Evolutionary conservation across 2,329 filamentous ascomycete genomes (phyloP).

Genomic region (Botrytis cinerea): DNA sequence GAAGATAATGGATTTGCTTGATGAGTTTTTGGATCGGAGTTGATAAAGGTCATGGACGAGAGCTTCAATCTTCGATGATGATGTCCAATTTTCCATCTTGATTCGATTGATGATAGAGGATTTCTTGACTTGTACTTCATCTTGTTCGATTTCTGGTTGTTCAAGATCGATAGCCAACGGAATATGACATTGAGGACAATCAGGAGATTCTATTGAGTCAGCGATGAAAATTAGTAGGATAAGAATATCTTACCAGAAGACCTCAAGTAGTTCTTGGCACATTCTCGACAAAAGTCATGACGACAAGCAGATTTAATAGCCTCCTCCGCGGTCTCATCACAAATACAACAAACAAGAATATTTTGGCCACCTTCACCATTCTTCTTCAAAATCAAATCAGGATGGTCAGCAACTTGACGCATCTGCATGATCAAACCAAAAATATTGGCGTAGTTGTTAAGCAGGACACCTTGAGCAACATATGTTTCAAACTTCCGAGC

Average conservation of each 20-base stretch:
- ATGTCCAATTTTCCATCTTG: conserved; percentile 98
- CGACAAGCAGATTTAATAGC: conserved; percentile 89
- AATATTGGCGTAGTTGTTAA: conserved; percentile 98
- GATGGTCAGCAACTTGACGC: conserved; percentile 96
- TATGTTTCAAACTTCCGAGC: conserved; percentile 93
- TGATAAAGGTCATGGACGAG: conserved; percentile 92
- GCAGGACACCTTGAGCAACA: conserved; percentile 86
- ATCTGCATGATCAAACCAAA: conserved; percentile 99
- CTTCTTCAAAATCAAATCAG: conserved; percentile 90
- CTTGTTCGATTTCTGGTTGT: conserved; percentile 92
- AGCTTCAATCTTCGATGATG: conserved; percentile 96
- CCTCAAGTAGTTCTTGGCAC: conserved; percentile 76
- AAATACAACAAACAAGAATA: conserved; percentile 87
- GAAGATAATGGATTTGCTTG: conserved; percentile 96
- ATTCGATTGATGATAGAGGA: conserved; percentile 98
- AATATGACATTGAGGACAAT: conserved; percentile 92
- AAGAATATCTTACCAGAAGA: conserved; percentile 64
- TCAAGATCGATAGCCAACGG: conserved; percentile 87
- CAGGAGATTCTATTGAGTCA: conserved; percentile 52
- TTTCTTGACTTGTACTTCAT: conserved; percentile 84
- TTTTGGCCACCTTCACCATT: conserved; percentile 85
- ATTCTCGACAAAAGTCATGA: conserved; percentile 87
- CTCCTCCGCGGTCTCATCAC: conserved; percentile 94
- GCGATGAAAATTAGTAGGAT: conserved; percentile 21
- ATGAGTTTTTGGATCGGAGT: conserved; percentile 87